phyloP scores from a whole-genome alignment of 2,329 filamentous ascomycete species.

The Colletotrichum graminicola region DNA sequence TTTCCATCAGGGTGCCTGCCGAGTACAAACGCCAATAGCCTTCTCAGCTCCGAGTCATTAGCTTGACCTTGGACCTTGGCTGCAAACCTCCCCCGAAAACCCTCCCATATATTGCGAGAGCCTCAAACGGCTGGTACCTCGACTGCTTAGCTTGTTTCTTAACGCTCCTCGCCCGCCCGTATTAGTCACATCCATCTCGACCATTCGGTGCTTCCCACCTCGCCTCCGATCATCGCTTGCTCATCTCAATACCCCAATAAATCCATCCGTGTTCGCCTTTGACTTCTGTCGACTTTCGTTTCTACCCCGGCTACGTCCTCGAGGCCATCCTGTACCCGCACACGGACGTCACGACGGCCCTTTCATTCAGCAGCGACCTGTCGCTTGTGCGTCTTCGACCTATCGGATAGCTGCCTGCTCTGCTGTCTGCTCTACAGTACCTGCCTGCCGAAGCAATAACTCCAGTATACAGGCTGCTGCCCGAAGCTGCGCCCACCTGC shows the following conservation, averaged over 20 bases:
- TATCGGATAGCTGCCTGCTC: slow-evolving; percentile 52
- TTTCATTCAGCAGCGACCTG: slow-evolving; percentile 35
- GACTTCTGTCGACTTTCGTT: slow-evolving; percentile 16
- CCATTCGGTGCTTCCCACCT: slow-evolving; percentile 20
- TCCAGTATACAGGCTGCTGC: slow-evolving; percentile 27
- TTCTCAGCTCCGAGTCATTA: slow-evolving; percentile 44
- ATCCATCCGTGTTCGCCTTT: slow-evolving; percentile 8
- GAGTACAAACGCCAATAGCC: slow-evolving; percentile 29
- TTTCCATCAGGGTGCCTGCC: slow-evolving; percentile 23
- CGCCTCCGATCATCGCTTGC: slow-evolving; percentile 20
- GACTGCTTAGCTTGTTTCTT: slow-evolving; percentile 25
- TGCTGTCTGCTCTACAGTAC: slow-evolving; percentile 44
- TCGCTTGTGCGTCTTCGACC: slow-evolving; percentile 39
- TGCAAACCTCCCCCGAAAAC: slow-evolving; percentile 22
- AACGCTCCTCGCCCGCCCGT: slow-evolving; percentile 35
- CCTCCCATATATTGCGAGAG: slow-evolving; percentile 19
- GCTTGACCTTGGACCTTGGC: slow-evolving; percentile 43
- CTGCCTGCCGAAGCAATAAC: slow-evolving; percentile 44
- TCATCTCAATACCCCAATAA: slow-evolving; percentile 11
- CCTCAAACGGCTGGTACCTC: slow-evolving; percentile 36
- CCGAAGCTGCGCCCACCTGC: slow-evolving; percentile 39
- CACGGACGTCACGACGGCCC: slow-evolving; percentile 38
- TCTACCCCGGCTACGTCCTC: slow-evolving; percentile 11
- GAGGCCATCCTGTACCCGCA: slow-evolving; percentile 30
- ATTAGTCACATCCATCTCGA: slow-evolving; percentile 39